Evolutionary conservation across 176 grass and related monocot species (phyloP).

Genomic region (Tillandsia leiboldiana): DNA sequence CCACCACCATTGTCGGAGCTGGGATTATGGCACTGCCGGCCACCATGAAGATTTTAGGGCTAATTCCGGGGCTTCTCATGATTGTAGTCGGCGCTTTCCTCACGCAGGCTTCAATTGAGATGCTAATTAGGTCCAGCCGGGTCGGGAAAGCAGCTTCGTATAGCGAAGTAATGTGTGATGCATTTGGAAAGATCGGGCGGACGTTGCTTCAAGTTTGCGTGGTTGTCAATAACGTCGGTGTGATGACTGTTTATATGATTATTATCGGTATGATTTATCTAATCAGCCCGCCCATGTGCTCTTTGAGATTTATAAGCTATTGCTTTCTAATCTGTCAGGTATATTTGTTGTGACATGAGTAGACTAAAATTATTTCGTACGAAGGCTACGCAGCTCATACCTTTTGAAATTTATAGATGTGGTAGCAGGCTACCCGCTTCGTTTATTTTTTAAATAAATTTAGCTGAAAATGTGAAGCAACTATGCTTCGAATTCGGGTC

Average conservation of each 20-base stretch:
- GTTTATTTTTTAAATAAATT: too few species aligned
- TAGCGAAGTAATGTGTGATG: slow-evolving; percentile 61
- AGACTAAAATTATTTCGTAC: too few species aligned
- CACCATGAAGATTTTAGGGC: slow-evolving; percentile 88
- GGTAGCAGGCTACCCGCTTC: too few species aligned
- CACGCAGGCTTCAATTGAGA: slow-evolving; percentile 78
- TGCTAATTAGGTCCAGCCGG: slow-evolving; percentile 70
- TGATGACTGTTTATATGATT: slow-evolving; percentile 96
- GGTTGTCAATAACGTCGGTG: slow-evolving; percentile 72
- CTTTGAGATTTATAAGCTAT: neutral
- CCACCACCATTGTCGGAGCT: slow-evolving; percentile 85
- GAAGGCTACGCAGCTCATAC: too few species aligned
- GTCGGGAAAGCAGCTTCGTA: slow-evolving; percentile 56
- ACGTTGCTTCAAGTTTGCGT: slow-evolving; percentile 75
- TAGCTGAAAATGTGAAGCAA: too few species aligned
- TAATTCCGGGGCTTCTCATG: slow-evolving; percentile 59
- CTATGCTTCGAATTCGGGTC: too few species aligned
- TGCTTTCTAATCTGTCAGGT: neutral
- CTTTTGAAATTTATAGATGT: too few species aligned
- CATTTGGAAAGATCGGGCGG: slow-evolving; percentile 56
- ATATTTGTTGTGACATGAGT: too few species aligned
- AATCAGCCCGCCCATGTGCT: neutral
- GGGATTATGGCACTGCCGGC: slow-evolving; percentile 94
- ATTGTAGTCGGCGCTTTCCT: slow-evolving; percentile 73
- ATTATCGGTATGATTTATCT: slow-evolving; percentile 59